Percentiles rank a stretch among this genome's conserved stretches.
These are phyloP conservation scores for Eucalyptus tenuipes DNA, from an alignment of 345 rosid species.

Conservation along the genomic window DNA sequence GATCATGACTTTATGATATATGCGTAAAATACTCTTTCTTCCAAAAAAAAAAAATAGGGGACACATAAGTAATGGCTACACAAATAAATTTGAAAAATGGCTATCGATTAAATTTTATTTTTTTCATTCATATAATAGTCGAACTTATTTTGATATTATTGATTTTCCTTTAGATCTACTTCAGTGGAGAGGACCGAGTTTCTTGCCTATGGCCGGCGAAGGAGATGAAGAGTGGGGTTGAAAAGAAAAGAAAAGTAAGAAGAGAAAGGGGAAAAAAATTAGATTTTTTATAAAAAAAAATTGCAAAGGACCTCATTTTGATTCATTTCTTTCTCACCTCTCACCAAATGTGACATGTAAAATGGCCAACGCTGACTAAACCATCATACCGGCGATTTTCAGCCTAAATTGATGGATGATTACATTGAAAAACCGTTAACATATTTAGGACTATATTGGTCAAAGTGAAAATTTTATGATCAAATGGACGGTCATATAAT, in stretches of 20 bases:
- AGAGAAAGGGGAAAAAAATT: not conserved
- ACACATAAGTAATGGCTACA: not conserved
- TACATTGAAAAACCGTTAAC: not conserved
- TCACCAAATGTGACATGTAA: accelerated
- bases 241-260: not conserved
- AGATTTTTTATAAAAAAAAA: not conserved
- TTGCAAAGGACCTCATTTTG: not conserved
- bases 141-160: not conserved
- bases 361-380: accelerated
- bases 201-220: not conserved
- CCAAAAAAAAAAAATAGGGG: not conserved
- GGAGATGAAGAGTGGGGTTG: not conserved
- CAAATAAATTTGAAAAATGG: not conserved
- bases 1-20: not conserved
- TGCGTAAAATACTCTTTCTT: not conserved
- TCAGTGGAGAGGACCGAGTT: not conserved
- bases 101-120: not conserved
- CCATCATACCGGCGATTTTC: accelerated
- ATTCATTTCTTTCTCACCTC: not conserved
- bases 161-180: not conserved
- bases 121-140: not conserved
- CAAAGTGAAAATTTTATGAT: not conserved
- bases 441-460: accelerated
- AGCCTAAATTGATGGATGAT: accelerated
- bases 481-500: accelerated